Evolutionary conservation across 2,329 filamentous ascomycete species (phyloP), one percentile per base, ranked within the genome.

Genomic region (Colletotrichum sp.): DNA sequence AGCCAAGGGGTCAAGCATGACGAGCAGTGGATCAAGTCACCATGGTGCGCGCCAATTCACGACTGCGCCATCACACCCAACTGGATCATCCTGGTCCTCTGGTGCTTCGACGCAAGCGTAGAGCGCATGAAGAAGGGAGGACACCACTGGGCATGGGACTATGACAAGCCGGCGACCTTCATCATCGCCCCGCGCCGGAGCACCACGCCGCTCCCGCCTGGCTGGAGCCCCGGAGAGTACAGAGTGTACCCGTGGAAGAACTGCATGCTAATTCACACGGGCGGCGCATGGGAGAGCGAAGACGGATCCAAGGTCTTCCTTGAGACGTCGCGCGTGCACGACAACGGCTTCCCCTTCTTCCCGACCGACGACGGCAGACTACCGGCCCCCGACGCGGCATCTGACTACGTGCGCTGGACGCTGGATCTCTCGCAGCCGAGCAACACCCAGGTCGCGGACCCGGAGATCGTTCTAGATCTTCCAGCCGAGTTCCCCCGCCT

Each of bases 21-120:
- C 67, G 88, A 90, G 78, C 79, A 83, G 8, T 88, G 86, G 84
- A 89, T 89, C 71, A 86, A 86, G 77, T 86, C 87, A 3, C 88
- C 88, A 0, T 89, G 88, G 77, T 87, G 86, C 28, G 84, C 79
- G 0, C 82, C 84, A 74, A 85, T 86, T 16, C 85, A 87, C 77
- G 85, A 87, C 70, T 84, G 83, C 68, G 83, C 81, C 2, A 82
- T 86, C 12, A 86, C 85, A 0, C 78, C 83, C 0, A 86, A 87
- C 55, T 86, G 83, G 74, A 65, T 81, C 21, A 60, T 85, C 4
- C 81, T 85, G 26, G 81, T 80, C 2, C 77, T 84, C 4, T 84
- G 83, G 58, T 83, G 83, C n/a, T 83, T 83, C 21, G 65, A 82
- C 1, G 82, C 80, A 16, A 80, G 83, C 57, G 38, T 86, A 2